Base-by-base conservation (phyloP, 768 basidiomycete species). In the Auriculariales sp. region DNA sequence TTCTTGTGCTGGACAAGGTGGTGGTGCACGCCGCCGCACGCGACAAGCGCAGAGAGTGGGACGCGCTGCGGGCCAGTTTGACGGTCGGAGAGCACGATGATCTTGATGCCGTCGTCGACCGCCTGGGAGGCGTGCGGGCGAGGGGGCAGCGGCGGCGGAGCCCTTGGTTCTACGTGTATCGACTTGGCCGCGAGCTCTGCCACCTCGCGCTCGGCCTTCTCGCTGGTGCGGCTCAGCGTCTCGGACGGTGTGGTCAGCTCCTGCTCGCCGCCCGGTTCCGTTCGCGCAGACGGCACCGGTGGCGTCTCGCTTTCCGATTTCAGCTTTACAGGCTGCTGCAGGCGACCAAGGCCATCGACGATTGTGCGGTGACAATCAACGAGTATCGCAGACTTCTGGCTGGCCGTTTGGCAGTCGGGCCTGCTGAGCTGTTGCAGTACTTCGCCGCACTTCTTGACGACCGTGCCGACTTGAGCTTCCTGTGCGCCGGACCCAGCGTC, bases 1-100 rank as follows among this genome's bases (percentile, higher is more conserved):
- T 91, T 92, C 77, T 94, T 97, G 62, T 87, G 84, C 53, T 73
- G 63, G 22, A 87, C 86, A 39, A 98, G 78, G 63, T 90, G 83
- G 61, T 98, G 94, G 62, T 98, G 95, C 28, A 98, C 93, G 54
- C 91, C 94, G 60, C 95, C 95, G 55, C 83, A 87, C 3, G 94
- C 95, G 45, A 93, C 72, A 53, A 95, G 73, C 2, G 91, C 86
- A 48, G 93, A 95, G 34, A 97, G 68, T 17, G 95, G 78, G 9
- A 98, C 83, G 45, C 91, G 81, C 45, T 71, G 66, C 1, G 81
- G 75, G 1, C 83, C 81, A 35, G 78, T 83, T 46, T 75, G 75
- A 55, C 94, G 83, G 70, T 99, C 95, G 44, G 89, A 93, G 30
- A 99, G 75, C 58, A 99, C 72, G 61, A 99, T 78, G 60, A 91